Conservation (phyloP, 139 green algal genomes). For the Monoraphidium neglectum region DNA sequence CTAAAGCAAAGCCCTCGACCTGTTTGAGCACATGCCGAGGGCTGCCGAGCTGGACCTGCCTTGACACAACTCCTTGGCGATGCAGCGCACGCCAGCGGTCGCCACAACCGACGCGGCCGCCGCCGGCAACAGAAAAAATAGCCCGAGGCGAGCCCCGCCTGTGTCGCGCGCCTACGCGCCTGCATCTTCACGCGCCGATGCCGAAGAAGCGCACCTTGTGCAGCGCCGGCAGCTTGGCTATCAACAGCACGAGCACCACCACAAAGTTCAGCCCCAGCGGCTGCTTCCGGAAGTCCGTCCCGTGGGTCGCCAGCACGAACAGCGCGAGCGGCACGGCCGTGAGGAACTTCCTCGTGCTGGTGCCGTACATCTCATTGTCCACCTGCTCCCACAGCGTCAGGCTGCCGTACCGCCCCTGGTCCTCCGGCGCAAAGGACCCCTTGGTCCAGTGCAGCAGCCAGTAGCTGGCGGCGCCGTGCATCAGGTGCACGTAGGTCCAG, state of each 20-base stretch:
- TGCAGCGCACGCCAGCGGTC: too few relatives aligned
- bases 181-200: slow-evolving; percentile 70
- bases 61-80: too few relatives aligned
- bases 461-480: slow-evolving; percentile 81
- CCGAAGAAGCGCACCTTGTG: slow-evolving; percentile 86
- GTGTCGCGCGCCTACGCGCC: too few relatives aligned
- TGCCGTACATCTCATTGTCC: slow-evolving; percentile 67
- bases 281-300: slow-evolving; percentile 83
- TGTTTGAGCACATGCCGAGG: too few relatives aligned
- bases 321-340: slow-evolving; percentile 78
- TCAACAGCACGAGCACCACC: slow-evolving; percentile 76
- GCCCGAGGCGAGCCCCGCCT: too few relatives aligned
- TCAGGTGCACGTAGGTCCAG: slow-evolving; percentile 89
- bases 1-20: too few relatives aligned
- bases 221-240: slow-evolving; percentile 87
- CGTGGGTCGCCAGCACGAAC: slow-evolving; percentile 86
- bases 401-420: slow-evolving; percentile 85
- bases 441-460: slow-evolving; percentile 92
- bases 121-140: too few relatives aligned
- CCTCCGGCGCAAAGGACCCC: slow-evolving; percentile 70
- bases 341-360: slow-evolving; percentile 89
- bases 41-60: too few relatives aligned
- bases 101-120: too few relatives aligned
- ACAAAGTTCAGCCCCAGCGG: slow-evolving; percentile 84
- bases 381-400: slow-evolving; percentile 94